phyloP scores from a whole-genome alignment of 352 stramenopile species.

The Blastocystis sp. region DNA sequence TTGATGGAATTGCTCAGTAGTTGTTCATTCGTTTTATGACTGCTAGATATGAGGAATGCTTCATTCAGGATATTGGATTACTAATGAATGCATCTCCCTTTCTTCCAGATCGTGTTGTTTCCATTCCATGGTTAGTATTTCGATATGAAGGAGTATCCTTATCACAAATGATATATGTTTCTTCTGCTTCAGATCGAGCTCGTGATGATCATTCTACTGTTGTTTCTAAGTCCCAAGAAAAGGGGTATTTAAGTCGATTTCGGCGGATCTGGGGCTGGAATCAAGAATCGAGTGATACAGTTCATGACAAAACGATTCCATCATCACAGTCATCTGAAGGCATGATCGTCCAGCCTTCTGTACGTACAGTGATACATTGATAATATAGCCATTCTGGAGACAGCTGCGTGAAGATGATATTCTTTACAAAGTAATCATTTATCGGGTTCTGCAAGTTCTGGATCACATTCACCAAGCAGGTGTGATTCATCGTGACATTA shows the following conservation, averaged over 20 bases:
- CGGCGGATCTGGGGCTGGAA: background rate
- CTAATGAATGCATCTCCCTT: conserved; percentile 45
- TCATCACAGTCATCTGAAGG: background rate
- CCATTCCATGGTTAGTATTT: conserved; percentile 54
- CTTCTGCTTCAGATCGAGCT: background rate
- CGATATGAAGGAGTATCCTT: conserved; percentile 50
- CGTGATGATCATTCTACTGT: background rate
- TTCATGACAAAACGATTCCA: background rate
- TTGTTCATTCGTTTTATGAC: background rate
- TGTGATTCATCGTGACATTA: conserved; percentile 60
- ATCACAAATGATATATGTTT: conserved; percentile 32
- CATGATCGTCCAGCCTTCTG: conserved; percentile 17
- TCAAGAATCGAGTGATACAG: background rate
- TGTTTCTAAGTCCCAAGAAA: background rate
- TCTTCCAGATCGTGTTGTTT: conserved; percentile 41
- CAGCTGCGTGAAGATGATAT: background rate
- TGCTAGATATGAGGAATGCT: conserved; percentile 53
- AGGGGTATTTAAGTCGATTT: background rate
- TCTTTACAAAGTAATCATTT: conserved; percentile 30
- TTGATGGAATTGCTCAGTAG: conserved; percentile 33
- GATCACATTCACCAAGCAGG: background rate
- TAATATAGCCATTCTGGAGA: conserved; percentile 27
- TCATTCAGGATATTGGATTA: conserved; percentile 45
- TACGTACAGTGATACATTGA: background rate
- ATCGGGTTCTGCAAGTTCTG: background rate